Evolutionary conservation across 805 yeast genomes (phyloP), one percentile per base, ranked within the genome.

Genomic region (Ogataea thermomethanolica): DNA sequence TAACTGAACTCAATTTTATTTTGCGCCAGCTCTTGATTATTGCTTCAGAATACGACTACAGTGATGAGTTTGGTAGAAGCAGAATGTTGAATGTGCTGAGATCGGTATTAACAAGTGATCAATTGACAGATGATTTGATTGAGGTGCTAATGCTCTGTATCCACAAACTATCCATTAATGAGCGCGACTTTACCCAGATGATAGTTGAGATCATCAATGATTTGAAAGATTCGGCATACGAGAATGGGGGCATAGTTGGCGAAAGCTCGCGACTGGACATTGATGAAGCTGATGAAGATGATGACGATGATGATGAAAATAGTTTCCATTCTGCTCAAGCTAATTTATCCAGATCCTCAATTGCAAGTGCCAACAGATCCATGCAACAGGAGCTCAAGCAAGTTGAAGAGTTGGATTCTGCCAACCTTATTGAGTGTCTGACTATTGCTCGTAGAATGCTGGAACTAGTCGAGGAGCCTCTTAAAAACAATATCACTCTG

Each of bases 1-100:
- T 74, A 5, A 69, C 66, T 15, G 88, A 83, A 41, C 56, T 78
- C 22, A 90, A 84, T 47, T 89, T 80, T 55, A 76, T 89, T 33
- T 71, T 89, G 29, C 78, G 79, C 43, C 96, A 93, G 59, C 60
- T 91, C 14, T 58, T 91, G 27, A 61, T 67, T 8, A 74, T 87
- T 21, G 81, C 90, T 0, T 73, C 74, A 22, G 75, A 76, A 27
- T 84, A 83, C 55, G 98, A 93, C 59, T 88, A 78, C 54, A 82
- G 88, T 51, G 97, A 93, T 65, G 96, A 90, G 60, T 75, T 84
- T 33, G 96, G 97, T 14, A 76, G 96, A 55, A 74, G 95, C 58
- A 78, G 79, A 32, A 78, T 88, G 77, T 64, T 84, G 28, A 72
- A 69, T 23, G 70, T 77, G 2, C 62, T 81, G 4, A 70, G 87